Base-by-base conservation (phyloP, 768 basidiomycete species). In the Favolaschia claudopus region DNA sequence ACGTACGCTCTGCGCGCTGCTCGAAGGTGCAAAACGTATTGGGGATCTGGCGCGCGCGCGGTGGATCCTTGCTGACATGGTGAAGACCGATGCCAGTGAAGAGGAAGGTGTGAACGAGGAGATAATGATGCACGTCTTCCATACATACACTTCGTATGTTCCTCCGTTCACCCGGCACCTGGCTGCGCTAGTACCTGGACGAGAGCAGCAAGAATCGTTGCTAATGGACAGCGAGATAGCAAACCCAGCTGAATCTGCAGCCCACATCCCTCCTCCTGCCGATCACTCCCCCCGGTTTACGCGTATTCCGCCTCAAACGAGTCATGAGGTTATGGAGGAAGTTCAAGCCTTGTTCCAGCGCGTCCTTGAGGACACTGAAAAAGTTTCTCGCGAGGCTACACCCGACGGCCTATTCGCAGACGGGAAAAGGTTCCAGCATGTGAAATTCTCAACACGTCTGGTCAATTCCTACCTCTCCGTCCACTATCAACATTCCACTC, bases 21-120 rank as follows among this genome's bases (percentile, higher is more conserved):
- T 99, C 56, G 93, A 97, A 63, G 95, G 94, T 2, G 89, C 93
- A 31, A 97, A 94, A 72, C 81, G 93, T 7, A 77, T 88, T 2
- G 95, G 96, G 0, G 96, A 98, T 71, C 74, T 99, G 20, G 79
- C 82, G 4, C 81, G 93, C 44, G 88, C 89, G 24, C 80, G 96
- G 64, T 98, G 95, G 96, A 89, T 98, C 58, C 77, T 99, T 51
- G 92, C 90, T 1, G 95, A 97, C 77, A 85, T 94, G 75, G 82
- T 92, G 24, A 78, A 77, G 38, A 74, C 76, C 64, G 50, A 70
- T 32, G 66, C 56, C n/a, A 62, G 51, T 7, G 56, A 55, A 6
- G 72, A 76, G 22, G 69, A 71, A 17, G 72, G 70, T 17, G 76
- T 85, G 24, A 82, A 91, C 60, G 88, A 91, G 53, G 84, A 88